These are phyloP conservation scores for Amoebophrya sp. DNA, from an alignment of 169 alveolate species.

Conservation along the genomic window DNA sequence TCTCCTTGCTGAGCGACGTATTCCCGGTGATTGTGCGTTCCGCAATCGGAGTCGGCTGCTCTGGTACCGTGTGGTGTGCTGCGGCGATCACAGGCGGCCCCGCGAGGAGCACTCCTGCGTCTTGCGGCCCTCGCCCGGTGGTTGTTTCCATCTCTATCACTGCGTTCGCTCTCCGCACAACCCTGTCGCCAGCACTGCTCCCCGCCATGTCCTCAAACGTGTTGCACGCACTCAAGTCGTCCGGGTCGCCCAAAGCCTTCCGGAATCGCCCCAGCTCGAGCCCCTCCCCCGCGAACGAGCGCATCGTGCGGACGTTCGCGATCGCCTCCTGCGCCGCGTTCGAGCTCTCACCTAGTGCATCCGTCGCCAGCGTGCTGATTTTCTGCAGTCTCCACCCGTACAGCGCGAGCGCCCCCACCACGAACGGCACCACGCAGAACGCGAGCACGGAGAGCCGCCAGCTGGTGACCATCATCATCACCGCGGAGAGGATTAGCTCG, in stretches of 20 bases:
- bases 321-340: not conserved
- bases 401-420: not conserved
- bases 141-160: no score
- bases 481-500: not conserved
- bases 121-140: no score
- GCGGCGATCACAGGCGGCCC: no score
- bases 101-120: no score
- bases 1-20: no score
- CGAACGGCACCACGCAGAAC: not conserved
- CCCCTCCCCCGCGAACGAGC: not conserved
- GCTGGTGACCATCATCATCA: not conserved
- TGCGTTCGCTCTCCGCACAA: no score
- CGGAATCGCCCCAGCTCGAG: not conserved
- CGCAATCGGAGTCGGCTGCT: no score
- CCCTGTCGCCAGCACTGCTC: no score
- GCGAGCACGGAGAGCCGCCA: constrained; percentile 1
- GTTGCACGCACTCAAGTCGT: not conserved
- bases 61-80: no score
- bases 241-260: not conserved
- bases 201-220: no score
- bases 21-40: no score
- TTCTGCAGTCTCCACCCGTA: not conserved
- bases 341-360: not conserved
- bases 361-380: not conserved
- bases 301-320: not conserved